These are phyloP conservation scores for Curvularia spicifera DNA, from an alignment of 2,329 filamentous ascomycete species.

Conservation along the genomic window DNA sequence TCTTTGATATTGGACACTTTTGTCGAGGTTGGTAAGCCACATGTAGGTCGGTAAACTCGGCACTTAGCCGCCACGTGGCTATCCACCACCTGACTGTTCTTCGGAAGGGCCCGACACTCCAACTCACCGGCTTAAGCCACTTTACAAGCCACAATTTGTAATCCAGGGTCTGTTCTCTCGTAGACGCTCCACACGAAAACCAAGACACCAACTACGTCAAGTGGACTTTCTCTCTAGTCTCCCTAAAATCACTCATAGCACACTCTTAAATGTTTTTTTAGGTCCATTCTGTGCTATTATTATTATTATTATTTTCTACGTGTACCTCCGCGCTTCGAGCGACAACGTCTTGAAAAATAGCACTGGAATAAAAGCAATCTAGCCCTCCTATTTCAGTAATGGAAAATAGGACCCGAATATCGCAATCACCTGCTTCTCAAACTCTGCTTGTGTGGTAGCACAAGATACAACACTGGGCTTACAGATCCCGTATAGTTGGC, in stretches of 20 bases:
- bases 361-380: neutral
- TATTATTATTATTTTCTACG: too few species aligned
- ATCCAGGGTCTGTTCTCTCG: neutral
- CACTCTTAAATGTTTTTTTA: too few species aligned
- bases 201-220: neutral
- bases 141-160: neutral
- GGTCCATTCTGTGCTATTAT: neutral
- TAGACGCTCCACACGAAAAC: neutral
- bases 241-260: neutral
- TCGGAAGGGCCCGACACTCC: neutral
- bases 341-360: too few species aligned
- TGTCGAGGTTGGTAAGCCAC: neutral
- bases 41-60: neutral
- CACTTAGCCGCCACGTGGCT: slow-evolving; percentile 1
- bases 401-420: too few species aligned
- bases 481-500: slow-evolving; percentile 1
- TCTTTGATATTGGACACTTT: too few species aligned
- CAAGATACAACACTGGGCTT: neutral
- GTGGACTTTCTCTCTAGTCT: neutral
- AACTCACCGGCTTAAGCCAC: neutral
- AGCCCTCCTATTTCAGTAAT: neutral
- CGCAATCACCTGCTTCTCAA: neutral
- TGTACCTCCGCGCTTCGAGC: neutral
- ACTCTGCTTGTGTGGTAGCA: neutral
- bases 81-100: neutral